Percentiles rank a stretch among this genome's conserved stretches.
Evolutionary conservation across 371 early-diverging fungal genomes (phyloP).

Genomic region (Synchytrium microbalum): DNA sequence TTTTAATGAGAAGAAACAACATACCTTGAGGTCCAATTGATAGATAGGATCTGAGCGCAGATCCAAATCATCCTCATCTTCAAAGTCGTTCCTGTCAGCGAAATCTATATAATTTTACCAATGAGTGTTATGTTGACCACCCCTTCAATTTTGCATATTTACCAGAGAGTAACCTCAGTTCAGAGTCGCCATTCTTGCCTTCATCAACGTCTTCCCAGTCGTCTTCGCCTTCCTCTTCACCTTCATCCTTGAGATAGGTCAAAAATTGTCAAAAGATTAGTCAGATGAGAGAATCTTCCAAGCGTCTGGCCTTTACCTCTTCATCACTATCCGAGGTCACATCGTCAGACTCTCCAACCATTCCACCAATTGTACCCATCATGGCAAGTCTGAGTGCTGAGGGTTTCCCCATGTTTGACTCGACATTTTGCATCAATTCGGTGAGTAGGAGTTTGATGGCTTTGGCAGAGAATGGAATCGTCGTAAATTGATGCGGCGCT

Average conservation of each 20-base stretch:
- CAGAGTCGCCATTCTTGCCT: slow-evolving; percentile 25
- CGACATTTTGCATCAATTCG: slow-evolving; percentile 44
- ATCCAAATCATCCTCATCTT: slow-evolving; percentile 64
- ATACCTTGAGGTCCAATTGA: slow-evolving; percentile 59
- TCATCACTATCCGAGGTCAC: slow-evolving; percentile 12
- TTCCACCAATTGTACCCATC: slow-evolving; percentile 6
- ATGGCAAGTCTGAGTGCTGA: slow-evolving; percentile 6
- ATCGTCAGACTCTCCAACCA: slow-evolving; percentile 11
- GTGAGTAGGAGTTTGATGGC: slow-evolving; percentile 71
- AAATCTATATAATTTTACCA: background rate
- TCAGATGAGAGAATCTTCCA: background rate
- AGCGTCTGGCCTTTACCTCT: slow-evolving; percentile 19
- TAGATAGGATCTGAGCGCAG: slow-evolving; percentile 62
- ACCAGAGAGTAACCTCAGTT: background rate
- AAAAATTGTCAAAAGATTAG: slow-evolving; percentile 5
- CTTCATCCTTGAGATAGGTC: background rate
- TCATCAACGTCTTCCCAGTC: slow-evolving; percentile 49
- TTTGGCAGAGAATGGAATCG: slow-evolving; percentile 69
- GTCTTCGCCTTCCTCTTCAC: slow-evolving; percentile 23
- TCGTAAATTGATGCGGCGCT: slow-evolving; percentile 73
- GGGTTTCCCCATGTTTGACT: slow-evolving; percentile 13
- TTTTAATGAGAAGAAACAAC: slow-evolving; percentile 3
- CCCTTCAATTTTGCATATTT: background rate
- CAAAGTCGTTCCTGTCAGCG: slow-evolving; percentile 27
- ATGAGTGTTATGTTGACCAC: background rate